Percentiles rank a stretch among this genome's conserved stretches.
phyloP scores from a whole-genome alignment of 116 monocot genomes.

The Cymodocea nodosa region DNA sequence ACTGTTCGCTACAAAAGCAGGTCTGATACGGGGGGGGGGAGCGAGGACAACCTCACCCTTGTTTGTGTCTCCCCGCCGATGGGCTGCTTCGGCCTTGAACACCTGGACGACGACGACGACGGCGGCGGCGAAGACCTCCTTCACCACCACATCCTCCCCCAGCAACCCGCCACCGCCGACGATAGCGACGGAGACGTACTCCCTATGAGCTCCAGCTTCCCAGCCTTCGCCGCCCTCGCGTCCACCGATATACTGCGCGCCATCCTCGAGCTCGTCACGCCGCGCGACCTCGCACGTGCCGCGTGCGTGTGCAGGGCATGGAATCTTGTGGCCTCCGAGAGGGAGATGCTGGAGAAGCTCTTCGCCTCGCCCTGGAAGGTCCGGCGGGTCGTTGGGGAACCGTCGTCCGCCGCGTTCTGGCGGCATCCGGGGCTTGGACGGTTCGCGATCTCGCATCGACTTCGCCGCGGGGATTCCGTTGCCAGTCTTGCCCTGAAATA shows the following conservation, averaged over 20 bases:
- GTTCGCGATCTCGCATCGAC: slow-evolving; percentile 69
- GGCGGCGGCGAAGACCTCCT: not conserved
- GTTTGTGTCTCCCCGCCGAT: not conserved
- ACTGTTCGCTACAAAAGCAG: too few species aligned
- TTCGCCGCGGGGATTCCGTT: slow-evolving; percentile 54
- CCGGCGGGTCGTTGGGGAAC: slow-evolving; percentile 40
- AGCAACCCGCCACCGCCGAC: not conserved
- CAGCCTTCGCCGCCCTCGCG: slow-evolving; percentile 5
- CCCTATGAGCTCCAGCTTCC: slow-evolving; percentile 12
- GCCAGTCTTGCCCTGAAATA: slow-evolving; percentile 75
- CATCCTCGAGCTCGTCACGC: slow-evolving; percentile 46
- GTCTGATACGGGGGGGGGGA: not conserved
- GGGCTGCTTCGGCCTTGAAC: not conserved
- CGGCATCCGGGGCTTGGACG: slow-evolving; percentile 32
- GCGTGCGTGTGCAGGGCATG: slow-evolving; percentile 74
- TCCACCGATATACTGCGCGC: slow-evolving; percentile 47
- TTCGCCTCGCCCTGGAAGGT: slow-evolving; percentile 55
- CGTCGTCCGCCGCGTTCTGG: slow-evolving; percentile 71
- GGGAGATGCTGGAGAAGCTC: slow-evolving; percentile 37
- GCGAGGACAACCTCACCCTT: not conserved
- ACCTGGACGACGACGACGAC: not conserved
- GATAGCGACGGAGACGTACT: not conserved
- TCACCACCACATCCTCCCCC: not conserved
- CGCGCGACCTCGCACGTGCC: slow-evolving; percentile 57
- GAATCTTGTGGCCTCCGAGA: slow-evolving; percentile 46